Evolutionary conservation across 805 yeast species (phyloP).

Genomic region (Metschnikowia continentalis): DNA sequence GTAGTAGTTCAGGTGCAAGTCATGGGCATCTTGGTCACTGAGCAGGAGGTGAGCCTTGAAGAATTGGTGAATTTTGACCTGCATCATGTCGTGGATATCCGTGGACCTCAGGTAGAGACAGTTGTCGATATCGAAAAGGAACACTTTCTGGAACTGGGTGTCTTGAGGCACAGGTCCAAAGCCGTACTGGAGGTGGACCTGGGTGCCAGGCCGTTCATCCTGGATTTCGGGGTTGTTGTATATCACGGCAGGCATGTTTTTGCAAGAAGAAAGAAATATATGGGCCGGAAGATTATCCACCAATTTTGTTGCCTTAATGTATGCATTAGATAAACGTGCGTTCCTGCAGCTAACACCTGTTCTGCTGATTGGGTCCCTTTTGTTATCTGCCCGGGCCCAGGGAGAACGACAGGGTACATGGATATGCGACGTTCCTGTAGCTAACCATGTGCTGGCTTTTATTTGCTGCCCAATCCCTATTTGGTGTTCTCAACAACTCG

Average conservation of each 20-base stretch:
- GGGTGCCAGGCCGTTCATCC: constrained; percentile 12
- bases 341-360: background rate
- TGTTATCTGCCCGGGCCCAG: too few relatives aligned
- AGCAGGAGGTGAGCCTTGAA: constrained; percentile 63
- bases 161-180: constrained; percentile 17
- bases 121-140: constrained; percentile 92
- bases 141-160: constrained; percentile 27
- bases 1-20: constrained; percentile 71
- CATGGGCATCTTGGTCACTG: constrained; percentile 67
- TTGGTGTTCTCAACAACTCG: too few relatives aligned
- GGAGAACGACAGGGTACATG: too few relatives aligned
- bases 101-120: constrained; percentile 77
- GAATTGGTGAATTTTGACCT: constrained; percentile 73
- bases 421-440: too few relatives aligned
- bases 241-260: constrained; percentile 3
- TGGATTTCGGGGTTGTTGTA: constrained; percentile 15
- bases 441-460: too few relatives aligned
- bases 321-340: constrained; percentile 1
- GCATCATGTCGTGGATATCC: constrained; percentile 83
- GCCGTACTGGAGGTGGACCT: constrained; percentile 16
- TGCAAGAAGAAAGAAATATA: too few relatives aligned
- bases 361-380: too few relatives aligned
- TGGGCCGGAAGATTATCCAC: too few relatives aligned
- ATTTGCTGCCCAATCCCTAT: too few relatives aligned
- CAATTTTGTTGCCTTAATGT: background rate